Conservation (phyloP, 768 basidiomycete genomes). For the Leucocoprinus leucothites region DNA sequence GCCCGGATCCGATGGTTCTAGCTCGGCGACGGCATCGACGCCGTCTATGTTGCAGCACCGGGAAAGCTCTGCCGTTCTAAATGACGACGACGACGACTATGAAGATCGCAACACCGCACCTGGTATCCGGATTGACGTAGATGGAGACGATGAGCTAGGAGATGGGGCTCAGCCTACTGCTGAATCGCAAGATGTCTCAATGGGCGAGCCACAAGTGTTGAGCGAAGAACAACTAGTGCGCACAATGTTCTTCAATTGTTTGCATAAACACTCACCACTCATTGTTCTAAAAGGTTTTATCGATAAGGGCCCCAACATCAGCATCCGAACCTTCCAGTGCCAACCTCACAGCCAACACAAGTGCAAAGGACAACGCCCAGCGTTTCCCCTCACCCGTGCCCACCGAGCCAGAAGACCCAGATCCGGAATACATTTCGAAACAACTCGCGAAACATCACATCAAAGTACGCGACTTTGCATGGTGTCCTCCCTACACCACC, state of each 20-base stretch:
- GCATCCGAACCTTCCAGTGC: neutral
- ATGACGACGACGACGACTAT: neutral
- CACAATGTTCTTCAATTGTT: neutral
- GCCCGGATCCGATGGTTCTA: no score
- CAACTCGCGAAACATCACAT: constrained; percentile 27
- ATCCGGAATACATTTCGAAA: constrained; percentile 29
- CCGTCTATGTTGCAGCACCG: neutral
- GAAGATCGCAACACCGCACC: neutral
- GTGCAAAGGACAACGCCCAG: neutral
- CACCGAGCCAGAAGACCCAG: constrained; percentile 35
- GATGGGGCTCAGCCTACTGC: constrained; percentile 1
- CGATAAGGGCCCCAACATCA: neutral
- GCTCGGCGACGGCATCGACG: neutral
- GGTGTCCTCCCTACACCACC: constrained; percentile 18
- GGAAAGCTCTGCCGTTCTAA: neutral
- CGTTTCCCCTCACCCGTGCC: constrained; percentile 25
- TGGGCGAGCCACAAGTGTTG: neutral
- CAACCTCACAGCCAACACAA: neutral
- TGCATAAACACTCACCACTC: neutral
- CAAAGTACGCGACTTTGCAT: constrained; percentile 40
- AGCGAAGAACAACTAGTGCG: neutral
- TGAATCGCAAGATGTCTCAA: neutral
- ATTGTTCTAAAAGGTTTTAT: neutral
- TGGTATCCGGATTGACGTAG: no score
- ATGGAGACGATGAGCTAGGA: constrained; percentile 1